Base-by-base conservation (phyloP, 805 yeast species). In the Peterozyma xylosa region DNA sequence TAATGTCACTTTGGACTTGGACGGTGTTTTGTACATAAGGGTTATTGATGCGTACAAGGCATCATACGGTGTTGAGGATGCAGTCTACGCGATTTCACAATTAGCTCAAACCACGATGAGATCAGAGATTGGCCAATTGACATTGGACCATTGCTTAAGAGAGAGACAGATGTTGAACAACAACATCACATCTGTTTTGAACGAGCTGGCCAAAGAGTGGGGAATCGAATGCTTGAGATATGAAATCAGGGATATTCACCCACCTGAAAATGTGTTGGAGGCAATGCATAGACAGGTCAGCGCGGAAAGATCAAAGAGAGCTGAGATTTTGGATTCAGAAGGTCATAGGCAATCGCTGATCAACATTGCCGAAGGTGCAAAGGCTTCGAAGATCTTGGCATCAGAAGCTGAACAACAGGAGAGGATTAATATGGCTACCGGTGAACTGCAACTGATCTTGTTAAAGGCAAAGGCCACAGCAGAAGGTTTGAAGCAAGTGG, bases 211-310 rank as follows among this genome's bases (percentile, higher is more conserved):
- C 11, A 66, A 68, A 44, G 88, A 78, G 42, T 86, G 96, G 96
- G 96, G 96, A 44, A 81, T 86, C 45, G 73, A 76, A 55, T 87
- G 95, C 57, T 68, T 86, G 49, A 75, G 96, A 56, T 86, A 87
- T 62, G 96, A 86, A 61, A 86, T 86, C 63, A 76, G 89, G 56
- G 96, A 86, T 58, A 86, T 86, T 47, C 89, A 86, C 58, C 96
- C 95, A 1, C 96, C 96, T 2, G 73, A 73, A 33, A 84, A 85
- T 52, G 95, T 86, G 10, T 74, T 86, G 53, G 90, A 83, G 54
- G 93, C 95, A 27, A 87, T 86, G 96, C 95, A 86, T 63, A 76
- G 91, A 58, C 95, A 85, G 62, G 96, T 87, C 18, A 75, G 83
- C 47, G 93, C 95, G 38, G 95, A 87, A 62, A 70, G 96, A 53